These are phyloP conservation scores for Scutellaria minor DNA, from an alignment of 257 asterid genomes.

Conservation along the genomic window DNA sequence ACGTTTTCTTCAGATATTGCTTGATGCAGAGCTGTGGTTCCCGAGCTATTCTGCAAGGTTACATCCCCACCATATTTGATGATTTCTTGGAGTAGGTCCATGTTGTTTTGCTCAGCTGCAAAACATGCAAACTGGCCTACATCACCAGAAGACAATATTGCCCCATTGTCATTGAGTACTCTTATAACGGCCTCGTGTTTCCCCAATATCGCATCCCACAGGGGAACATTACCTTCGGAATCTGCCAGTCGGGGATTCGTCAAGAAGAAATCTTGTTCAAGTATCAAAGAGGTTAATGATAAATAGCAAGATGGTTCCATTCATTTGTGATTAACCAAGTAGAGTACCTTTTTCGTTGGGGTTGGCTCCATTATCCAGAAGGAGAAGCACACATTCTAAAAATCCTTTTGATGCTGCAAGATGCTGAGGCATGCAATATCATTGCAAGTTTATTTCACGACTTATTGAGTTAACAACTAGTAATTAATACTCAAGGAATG, in stretches of 20 bases:
- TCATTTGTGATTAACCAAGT: background rate
- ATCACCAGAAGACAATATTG: slow-evolving; percentile 62
- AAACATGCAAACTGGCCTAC: slow-evolving; percentile 66
- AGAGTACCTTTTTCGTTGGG: slow-evolving; percentile 68
- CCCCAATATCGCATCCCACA: slow-evolving; percentile 80
- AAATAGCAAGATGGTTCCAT: background rate
- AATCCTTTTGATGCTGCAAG: slow-evolving; percentile 67
- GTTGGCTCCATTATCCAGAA: slow-evolving; percentile 72
- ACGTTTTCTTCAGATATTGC: slow-evolving; percentile 66
- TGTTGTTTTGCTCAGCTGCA: slow-evolving; percentile 63
- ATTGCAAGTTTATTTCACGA: background rate
- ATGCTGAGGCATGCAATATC: slow-evolving; percentile 47
- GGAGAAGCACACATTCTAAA: slow-evolving; percentile 61
- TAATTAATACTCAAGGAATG: background rate
- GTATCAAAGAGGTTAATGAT: background rate
- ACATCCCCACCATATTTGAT: slow-evolving; percentile 62
- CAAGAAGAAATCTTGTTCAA: background rate
- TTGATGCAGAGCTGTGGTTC: slow-evolving; percentile 72
- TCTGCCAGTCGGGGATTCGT: slow-evolving; percentile 44
- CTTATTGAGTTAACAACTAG: background rate
- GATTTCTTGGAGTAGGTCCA: slow-evolving; percentile 60
- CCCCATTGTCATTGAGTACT: slow-evolving; percentile 63
- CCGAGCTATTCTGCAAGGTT: slow-evolving; percentile 47
- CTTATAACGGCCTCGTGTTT: slow-evolving; percentile 49
- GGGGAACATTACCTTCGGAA: slow-evolving; percentile 77